Evolutionary conservation across 2,329 filamentous ascomycete species (phyloP).

Genomic region (Ophiostoma ips): DNA sequence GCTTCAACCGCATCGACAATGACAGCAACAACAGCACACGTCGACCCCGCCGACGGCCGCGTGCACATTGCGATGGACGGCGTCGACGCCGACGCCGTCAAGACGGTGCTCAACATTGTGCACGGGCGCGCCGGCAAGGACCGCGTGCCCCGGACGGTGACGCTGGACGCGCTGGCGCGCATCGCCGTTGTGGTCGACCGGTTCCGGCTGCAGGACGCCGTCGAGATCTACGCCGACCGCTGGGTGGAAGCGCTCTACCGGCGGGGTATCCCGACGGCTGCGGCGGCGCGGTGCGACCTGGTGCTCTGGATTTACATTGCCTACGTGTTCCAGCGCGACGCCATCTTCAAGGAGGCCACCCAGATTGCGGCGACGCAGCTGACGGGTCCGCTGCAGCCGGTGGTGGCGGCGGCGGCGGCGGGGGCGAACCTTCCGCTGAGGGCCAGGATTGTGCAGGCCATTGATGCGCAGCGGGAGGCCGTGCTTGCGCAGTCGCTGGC

Average conservation of each 20-base stretch:
- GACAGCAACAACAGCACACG: background rate
- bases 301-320: slow-evolving; percentile 21
- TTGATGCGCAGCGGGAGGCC: slow-evolving; percentile 18
- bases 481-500: slow-evolving; percentile 15
- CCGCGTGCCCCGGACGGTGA: slow-evolving; percentile 25
- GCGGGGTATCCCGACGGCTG: slow-evolving; percentile 10
- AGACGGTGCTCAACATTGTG: slow-evolving; percentile 30
- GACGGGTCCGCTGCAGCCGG: slow-evolving; percentile 14
- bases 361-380: slow-evolving; percentile 16
- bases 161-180: slow-evolving; percentile 28
- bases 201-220: slow-evolving; percentile 27
- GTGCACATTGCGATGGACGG: slow-evolving; percentile 19
- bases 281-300: slow-evolving; percentile 14
- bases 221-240: slow-evolving; percentile 26
- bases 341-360: slow-evolving; percentile 18
- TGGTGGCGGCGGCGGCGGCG: background rate
- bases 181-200: slow-evolving; percentile 30
- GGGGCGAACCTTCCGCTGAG: slow-evolving; percentile 17
- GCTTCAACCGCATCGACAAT: background rate
- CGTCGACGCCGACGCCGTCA: slow-evolving; percentile 24
- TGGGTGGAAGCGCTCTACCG: slow-evolving; percentile 23
- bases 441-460: slow-evolving; percentile 18
- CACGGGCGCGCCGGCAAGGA: slow-evolving; percentile 26
- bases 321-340: slow-evolving; percentile 18
- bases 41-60: slow-evolving; percentile 19